Conservation (phyloP, 192 early-diverging fungal species). For the Phlyctochytrium bullatum region DNA sequence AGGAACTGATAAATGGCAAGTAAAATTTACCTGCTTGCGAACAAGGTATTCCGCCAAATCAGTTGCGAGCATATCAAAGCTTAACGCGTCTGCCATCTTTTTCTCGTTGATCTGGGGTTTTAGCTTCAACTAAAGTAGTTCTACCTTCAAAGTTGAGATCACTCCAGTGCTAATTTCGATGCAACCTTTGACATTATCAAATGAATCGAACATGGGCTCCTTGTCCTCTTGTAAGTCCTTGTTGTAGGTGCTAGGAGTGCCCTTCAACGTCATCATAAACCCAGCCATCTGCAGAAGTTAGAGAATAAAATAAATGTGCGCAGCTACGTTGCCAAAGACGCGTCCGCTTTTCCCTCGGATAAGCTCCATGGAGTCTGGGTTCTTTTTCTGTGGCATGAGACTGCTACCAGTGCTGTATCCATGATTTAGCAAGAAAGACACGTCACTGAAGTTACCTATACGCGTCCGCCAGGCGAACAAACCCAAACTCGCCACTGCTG, state of each 20-base stretch:
- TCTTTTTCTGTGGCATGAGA: conserved; percentile 99
- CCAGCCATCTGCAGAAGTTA: conserved; percentile 66
- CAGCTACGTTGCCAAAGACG: conserved; percentile 82
- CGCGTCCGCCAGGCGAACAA: conserved; percentile 91
- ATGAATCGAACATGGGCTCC: conserved; percentile 96
- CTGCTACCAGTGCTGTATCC: conserved; percentile 92
- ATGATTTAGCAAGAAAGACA: neutral
- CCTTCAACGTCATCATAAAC: conserved; percentile 99
- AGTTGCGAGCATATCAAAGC: conserved; percentile 94
- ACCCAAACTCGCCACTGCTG: conserved; percentile 88
- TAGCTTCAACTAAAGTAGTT: conserved; percentile 1
- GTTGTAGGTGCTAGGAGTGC: conserved; percentile 96
- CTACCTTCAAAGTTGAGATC: conserved; percentile 79
- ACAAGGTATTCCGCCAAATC: conserved; percentile 98
- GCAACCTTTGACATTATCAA: conserved; percentile 84
- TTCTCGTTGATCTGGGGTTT: conserved; percentile 66
- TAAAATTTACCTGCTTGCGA: conserved; percentile 73
- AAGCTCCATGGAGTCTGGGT: conserved; percentile 94
- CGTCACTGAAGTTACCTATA: conserved; percentile 65
- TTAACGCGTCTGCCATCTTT: conserved; percentile 79
- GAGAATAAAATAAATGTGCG: neutral
- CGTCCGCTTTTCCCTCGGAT: conserved; percentile 95
- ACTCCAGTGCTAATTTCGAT: conserved; percentile 92
- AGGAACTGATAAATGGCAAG: neutral
- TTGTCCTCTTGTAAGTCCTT: conserved; percentile 99